Conservation (phyloP, 257 asterid species). For the Solanum rostratum region DNA sequence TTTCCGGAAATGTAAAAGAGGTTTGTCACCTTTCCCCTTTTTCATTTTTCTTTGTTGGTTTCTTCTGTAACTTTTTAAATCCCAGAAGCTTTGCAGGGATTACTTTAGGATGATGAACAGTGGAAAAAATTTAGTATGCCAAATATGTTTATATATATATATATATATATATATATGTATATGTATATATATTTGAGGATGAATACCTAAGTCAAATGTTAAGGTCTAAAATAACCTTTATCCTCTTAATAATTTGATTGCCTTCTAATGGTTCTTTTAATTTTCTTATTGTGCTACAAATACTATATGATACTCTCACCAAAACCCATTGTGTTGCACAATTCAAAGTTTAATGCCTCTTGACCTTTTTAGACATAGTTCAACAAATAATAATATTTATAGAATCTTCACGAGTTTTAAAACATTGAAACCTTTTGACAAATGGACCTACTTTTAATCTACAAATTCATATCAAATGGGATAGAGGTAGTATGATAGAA, state of each 20-base stretch:
- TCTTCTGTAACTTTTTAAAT: not conserved
- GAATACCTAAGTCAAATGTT: not conserved
- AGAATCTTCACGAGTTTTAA: not conserved
- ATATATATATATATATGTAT: no score
- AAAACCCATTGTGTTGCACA: not conserved
- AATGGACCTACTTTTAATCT: not conserved
- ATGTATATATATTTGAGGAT: not conserved
- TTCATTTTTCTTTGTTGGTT: not conserved
- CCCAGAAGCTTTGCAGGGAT: not conserved
- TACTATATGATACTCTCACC: not conserved
- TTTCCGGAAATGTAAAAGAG: conserved; percentile 71
- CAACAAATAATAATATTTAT: not conserved
- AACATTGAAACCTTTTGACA: not conserved
- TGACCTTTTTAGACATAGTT: not conserved
- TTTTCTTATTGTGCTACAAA: not conserved
- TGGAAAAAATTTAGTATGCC: not conserved
- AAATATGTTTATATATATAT: no score
- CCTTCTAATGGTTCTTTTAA: not conserved
- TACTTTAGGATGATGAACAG: not conserved
- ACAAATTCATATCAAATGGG: not conserved
- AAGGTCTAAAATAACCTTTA: not conserved
- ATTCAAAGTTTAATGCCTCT: not conserved
- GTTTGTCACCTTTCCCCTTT: conserved; percentile 17
- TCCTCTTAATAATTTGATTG: not conserved
- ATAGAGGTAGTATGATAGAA: not conserved